Conservation (phyloP, 495 filamentous ascomycete genomes). For the Hypomontagnella submonticulosa region DNA sequence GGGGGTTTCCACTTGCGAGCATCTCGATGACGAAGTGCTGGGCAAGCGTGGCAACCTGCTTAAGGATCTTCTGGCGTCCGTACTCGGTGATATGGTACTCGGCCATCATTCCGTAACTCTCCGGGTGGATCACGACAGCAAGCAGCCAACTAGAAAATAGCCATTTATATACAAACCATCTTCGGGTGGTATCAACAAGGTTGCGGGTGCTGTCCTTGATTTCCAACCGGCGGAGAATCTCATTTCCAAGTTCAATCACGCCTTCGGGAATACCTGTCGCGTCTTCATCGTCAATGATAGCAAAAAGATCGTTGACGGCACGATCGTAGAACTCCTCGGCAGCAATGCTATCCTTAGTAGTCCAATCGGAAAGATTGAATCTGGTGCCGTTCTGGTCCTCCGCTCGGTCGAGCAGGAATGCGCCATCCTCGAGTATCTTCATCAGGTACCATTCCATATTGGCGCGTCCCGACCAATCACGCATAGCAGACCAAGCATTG, state of each 20-base stretch:
- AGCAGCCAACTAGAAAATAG: conserved; percentile 89
- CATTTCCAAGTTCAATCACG: conserved; percentile 81
- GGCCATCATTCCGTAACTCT: conserved; percentile 87
- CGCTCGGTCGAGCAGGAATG: conserved; percentile 84
- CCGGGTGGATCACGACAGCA: conserved; percentile 87
- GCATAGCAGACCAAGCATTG: conserved; percentile 85
- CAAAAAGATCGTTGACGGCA: conserved; percentile 84
- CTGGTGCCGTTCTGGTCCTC: conserved; percentile 73
- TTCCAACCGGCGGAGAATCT: conserved; percentile 81
- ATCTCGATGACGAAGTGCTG: conserved; percentile 78
- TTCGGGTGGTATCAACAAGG: conserved; percentile 74
- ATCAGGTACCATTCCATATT: conserved; percentile 94
- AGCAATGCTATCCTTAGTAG: conserved; percentile 75
- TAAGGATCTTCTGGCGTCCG: conserved; percentile 87
- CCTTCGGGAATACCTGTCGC: conserved; percentile 86
- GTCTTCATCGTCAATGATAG: conserved; percentile 81
- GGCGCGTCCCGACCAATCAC: conserved; percentile 87
- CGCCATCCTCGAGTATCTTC: conserved; percentile 90
- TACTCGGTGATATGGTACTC: conserved; percentile 92
- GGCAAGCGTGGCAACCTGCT: conserved; percentile 79
- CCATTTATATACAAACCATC: conserved; percentile 89
- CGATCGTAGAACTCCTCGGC: conserved; percentile 91
- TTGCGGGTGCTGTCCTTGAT: conserved; percentile 57
- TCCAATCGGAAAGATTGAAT: conserved; percentile 72
- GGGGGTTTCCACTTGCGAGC: conserved; percentile 57